Conservation (phyloP, 2,329 filamentous ascomycete species). For the Cladosporium sp. region DNA sequence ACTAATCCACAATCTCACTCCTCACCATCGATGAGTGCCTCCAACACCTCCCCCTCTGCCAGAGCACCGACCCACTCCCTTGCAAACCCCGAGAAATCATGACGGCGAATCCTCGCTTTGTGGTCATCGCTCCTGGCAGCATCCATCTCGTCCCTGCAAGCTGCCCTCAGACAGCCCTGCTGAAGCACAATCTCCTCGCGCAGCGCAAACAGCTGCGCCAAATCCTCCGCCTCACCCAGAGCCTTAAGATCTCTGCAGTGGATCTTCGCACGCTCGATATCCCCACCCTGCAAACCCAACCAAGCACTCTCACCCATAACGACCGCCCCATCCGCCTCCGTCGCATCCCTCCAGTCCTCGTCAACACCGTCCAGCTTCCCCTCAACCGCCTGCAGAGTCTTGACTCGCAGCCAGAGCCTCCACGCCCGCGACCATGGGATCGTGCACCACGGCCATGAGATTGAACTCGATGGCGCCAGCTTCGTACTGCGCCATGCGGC, state of each 20-base stretch:
- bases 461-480: slow-evolving; percentile 69
- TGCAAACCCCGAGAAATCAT: slow-evolving; percentile 61
- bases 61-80: slow-evolving; percentile 66
- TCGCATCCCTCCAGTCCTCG: slow-evolving; percentile 43
- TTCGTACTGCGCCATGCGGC: slow-evolving; percentile 63
- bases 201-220: slow-evolving; percentile 33
- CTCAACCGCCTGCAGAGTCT: slow-evolving; percentile 39
- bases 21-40: slow-evolving; percentile 20
- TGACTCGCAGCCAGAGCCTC: slow-evolving; percentile 41
- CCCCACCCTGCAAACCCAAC: slow-evolving; percentile 24
- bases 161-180: slow-evolving; percentile 40
- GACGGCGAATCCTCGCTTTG: slow-evolving; percentile 52
- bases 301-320: slow-evolving; percentile 17
- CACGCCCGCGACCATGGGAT: slow-evolving; percentile 52
- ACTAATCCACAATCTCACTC: not conserved
- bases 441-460: slow-evolving; percentile 69
- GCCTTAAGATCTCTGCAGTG: slow-evolving; percentile 21
- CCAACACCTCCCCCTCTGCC: slow-evolving; percentile 61
- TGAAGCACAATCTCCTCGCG: slow-evolving; percentile 39
- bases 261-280: slow-evolving; percentile 34
- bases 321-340: slow-evolving; percentile 22
- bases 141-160: slow-evolving; percentile 49
- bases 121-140: slow-evolving; percentile 47
- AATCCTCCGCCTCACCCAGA: slow-evolving; percentile 22
- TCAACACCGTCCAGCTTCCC: slow-evolving; percentile 35